These are phyloP conservation scores for Melampsora americana DNA, from an alignment of 1,284 basidiomycete genomes.

Conservation along the genomic window DNA sequence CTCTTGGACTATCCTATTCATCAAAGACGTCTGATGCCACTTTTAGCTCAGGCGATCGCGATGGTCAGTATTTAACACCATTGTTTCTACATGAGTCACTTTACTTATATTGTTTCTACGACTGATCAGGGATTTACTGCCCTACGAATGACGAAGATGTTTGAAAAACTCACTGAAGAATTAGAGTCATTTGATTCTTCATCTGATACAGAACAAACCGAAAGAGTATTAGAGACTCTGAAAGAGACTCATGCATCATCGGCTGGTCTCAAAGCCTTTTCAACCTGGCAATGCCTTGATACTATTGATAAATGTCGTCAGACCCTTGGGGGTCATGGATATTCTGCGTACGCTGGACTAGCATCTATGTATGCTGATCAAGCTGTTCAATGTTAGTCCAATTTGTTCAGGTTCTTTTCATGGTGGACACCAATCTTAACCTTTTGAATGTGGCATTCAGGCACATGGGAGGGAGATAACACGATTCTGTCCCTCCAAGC, in stretches of 20 bases:
- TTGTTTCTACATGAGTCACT: not conserved
- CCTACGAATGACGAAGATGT: conserved; percentile 51
- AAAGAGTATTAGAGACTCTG: conserved; percentile 57
- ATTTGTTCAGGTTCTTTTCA: not conserved
- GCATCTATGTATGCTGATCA: conserved; percentile 61
- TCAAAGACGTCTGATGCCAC: conserved; percentile 61
- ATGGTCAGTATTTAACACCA: conserved; percentile 58
- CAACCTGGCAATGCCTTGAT: conserved; percentile 62
- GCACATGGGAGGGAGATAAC: conserved; percentile 54
- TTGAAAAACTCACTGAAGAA: conserved; percentile 57
- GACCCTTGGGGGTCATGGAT: conserved; percentile 62
- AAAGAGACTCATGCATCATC: conserved; percentile 63
- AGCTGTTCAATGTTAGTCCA: conserved; percentile 58
- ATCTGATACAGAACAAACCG: conserved; percentile 52
- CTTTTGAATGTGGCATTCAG: conserved; percentile 21
- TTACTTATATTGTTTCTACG: conserved; percentile 43
- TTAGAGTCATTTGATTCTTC: conserved; percentile 60
- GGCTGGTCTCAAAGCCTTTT: conserved; percentile 63
- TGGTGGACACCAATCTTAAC: not conserved
- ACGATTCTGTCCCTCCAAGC: conserved; percentile 53
- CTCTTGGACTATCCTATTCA: conserved; percentile 63
- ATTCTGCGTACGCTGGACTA: conserved; percentile 61
- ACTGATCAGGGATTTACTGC: conserved; percentile 22
- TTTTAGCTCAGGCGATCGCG: conserved; percentile 61
- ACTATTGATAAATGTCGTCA: conserved; percentile 62